Evolutionary conservation across 1,284 basidiomycete genomes (phyloP).

Genomic region (Ceratobasidium sp.): DNA sequence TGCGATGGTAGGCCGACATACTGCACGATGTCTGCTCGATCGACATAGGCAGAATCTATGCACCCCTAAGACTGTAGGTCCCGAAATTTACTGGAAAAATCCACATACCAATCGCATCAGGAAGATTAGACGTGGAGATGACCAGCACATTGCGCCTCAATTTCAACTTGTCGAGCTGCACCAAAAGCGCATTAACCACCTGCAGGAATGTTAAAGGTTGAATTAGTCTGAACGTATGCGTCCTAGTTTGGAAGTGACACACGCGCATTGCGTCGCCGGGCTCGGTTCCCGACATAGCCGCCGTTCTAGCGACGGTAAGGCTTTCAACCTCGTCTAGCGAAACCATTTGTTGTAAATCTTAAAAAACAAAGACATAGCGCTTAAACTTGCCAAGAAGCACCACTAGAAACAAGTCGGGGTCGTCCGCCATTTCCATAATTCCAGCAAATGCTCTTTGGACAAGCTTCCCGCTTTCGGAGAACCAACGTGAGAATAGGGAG

Average conservation of each 20-base stretch:
- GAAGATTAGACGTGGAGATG: constrained; percentile 96
- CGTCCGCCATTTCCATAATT: constrained; percentile 89
- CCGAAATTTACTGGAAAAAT: neutral
- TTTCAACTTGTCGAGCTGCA: constrained; percentile 96
- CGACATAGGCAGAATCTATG: constrained; percentile 92
- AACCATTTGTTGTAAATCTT: constrained; percentile 67
- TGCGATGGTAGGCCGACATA: constrained; percentile 91
- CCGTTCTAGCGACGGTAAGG: constrained; percentile 90
- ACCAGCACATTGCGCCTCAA: constrained; percentile 93
- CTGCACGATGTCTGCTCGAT: constrained; percentile 96
- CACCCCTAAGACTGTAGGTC: neutral
- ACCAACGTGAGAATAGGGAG: constrained; percentile 96
- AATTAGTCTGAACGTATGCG: neutral
- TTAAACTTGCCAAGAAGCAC: constrained; percentile 83
- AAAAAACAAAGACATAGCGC: neutral
- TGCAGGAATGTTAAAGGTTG: constrained; percentile 52
- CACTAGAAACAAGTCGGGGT: constrained; percentile 90
- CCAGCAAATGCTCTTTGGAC: constrained; percentile 93
- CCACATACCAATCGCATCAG: constrained; percentile 86
- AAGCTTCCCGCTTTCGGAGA: constrained; percentile 98
- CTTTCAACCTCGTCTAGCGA: constrained; percentile 93
- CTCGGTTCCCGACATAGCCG: constrained; percentile 93
- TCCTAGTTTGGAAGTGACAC: constrained; percentile 48
- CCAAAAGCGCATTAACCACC: constrained; percentile 98
- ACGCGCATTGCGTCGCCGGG: constrained; percentile 95